Base-by-base conservation (phyloP, 179 eudicot species). In the Actinidia polygama region DNA sequence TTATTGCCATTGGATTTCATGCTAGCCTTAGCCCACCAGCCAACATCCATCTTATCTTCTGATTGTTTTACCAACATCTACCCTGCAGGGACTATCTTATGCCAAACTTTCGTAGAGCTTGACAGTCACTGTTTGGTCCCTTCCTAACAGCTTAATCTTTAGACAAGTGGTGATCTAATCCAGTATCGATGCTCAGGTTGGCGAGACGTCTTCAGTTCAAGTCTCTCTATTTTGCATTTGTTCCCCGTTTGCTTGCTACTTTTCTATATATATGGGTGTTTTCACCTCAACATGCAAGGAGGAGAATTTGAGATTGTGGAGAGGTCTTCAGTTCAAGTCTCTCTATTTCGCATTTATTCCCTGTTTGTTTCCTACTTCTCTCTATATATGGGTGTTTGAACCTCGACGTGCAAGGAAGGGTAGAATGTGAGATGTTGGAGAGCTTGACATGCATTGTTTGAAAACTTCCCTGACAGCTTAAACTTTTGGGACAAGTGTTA, bases 281-380 rank as follows among this genome's bases (percentile, higher is more conserved):
- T 40, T 40, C 44, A 40, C 44, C 44, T 40, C 44, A 40, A 40
- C 44, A 40, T 40, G 44, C 44, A 40, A 40, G 44, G 44, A 40
- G 44, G 44, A 40, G 44, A 2, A 40, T 40, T 40, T 40, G 44
- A 40, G 44, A 40, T 40, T 40, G 44, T 40, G 73, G 12, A 40
- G 73, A 68, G 49, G 73, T 68, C 73, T 30, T 49, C 36, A 68
- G 40, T 68, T 30, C 73, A 68, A 68, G 40, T 68, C 50, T 68
- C 49, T 36, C 73, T n/a, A 36, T 40, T 40, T 68, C 21, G 40
- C 9, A 12, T 18, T 3, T 68, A 30, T 30, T 36, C 47, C 47
- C 71, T 44, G 36, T 67, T 67, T 67, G 46, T 5, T 19, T 24
- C 12, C 18, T 15, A 12, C 8, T 67, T 67, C 15, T 18, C 73